These are phyloP conservation scores for Ochetophila trinervis DNA, from an alignment of 306 rosid species.

Conservation along the genomic window DNA sequence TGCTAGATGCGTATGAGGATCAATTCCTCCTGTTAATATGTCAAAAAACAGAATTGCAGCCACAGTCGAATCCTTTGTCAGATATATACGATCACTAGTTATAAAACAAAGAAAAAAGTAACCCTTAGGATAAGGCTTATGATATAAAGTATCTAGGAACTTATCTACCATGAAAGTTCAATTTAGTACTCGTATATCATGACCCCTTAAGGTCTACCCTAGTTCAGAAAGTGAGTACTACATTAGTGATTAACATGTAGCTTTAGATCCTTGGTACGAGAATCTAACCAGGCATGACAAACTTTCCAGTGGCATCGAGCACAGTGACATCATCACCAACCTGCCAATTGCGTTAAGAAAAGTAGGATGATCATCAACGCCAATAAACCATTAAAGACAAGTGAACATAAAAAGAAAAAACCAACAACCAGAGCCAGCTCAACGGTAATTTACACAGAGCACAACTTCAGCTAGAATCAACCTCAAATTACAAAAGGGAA, in stretches of 20 bases:
- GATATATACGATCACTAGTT: slow-evolving; percentile 1
- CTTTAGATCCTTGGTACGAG: slow-evolving; percentile 2
- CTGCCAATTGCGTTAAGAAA: slow-evolving; percentile 36
- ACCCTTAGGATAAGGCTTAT: not conserved
- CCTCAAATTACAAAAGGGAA: too few species aligned
- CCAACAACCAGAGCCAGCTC: not conserved
- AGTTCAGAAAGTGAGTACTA: not conserved
- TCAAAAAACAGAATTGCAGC: slow-evolving; percentile 19
- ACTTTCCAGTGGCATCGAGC: slow-evolving; percentile 86
- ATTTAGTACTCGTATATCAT: not conserved
- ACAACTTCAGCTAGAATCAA: too few species aligned
- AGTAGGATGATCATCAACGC: slow-evolving; percentile 6
- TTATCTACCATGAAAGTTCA: not conserved
- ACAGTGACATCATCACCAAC: slow-evolving; percentile 78
- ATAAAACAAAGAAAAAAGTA: not conserved
- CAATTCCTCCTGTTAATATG: slow-evolving; percentile 78
- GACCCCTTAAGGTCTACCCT: not conserved
- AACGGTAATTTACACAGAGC: too few species aligned
- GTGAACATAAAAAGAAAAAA: not conserved
- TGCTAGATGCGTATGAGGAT: slow-evolving; percentile 89
- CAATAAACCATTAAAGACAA: slow-evolving; percentile 16
- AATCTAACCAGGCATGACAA: slow-evolving; percentile 89
- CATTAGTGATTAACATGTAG: not conserved
- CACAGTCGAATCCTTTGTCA: slow-evolving; percentile 11
- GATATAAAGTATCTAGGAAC: not conserved